These are phyloP conservation scores for Phaseolus lunatus DNA, from an alignment of 306 rosid species.

Conservation along the genomic window DNA sequence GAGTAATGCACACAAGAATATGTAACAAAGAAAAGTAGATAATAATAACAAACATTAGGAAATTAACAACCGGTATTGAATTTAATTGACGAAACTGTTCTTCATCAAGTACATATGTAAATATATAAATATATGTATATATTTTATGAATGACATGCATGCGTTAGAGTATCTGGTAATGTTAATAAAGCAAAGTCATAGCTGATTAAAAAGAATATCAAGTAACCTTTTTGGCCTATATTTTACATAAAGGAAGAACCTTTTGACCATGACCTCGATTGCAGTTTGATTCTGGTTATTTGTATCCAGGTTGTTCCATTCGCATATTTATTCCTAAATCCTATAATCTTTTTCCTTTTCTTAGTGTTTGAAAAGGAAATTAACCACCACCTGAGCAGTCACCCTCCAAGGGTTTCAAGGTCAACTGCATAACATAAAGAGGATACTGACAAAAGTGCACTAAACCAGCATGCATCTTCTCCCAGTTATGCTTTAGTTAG, in stretches of 20 bases:
- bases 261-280: slow-evolving; percentile 21
- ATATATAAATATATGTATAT: background rate
- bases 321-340: background rate
- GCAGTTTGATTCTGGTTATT: slow-evolving; percentile 28
- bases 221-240: background rate
- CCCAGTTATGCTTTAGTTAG: slow-evolving; percentile 19
- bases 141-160: slow-evolving; percentile 1
- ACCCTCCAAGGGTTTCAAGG: background rate
- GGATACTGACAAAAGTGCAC: slow-evolving; percentile 17
- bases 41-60: background rate
- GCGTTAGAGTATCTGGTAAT: background rate
- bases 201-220: slow-evolving; percentile 26
- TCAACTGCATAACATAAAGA: slow-evolving; percentile 6
- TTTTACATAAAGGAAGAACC: background rate
- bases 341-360: background rate
- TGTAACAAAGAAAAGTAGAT: background rate
- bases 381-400: background rate
- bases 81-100: background rate
- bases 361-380: slow-evolving; percentile 12
- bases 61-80: background rate
- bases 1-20: background rate
- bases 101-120: background rate
- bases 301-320: slow-evolving; percentile 43
- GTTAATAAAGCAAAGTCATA: slow-evolving; percentile 4
- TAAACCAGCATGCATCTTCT: slow-evolving; percentile 19